Evolutionary conservation across 352 stramenopile species (phyloP), one percentile per base, ranked within the genome.

Genomic region (Globisporangium iwayamae): DNA sequence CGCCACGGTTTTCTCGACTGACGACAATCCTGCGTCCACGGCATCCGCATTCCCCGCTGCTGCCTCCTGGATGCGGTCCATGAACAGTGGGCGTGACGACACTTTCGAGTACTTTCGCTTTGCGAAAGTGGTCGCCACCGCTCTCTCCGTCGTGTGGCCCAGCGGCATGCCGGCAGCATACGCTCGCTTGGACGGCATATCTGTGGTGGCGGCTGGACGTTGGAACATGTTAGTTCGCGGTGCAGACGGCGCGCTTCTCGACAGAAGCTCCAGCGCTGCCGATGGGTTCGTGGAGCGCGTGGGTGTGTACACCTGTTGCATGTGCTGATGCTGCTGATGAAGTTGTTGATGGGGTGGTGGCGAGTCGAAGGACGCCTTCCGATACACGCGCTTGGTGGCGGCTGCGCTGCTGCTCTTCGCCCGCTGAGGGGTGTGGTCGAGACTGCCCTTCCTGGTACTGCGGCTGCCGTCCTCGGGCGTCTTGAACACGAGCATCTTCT

Each of bases 401-500:
- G 38, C 20, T 16, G n/a, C 38, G 60, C 54, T 28, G 51, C 32
- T 60, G 30, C 6, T 68, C 32, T 20, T 55, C 38, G 16, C 62
- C 71, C 36, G 65, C 28, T 30, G 32, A 2, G 48, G 25, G 3
- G 28, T 56, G 28, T 32, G 52, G 52, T 57, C 52, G 30, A 57
- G 9, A 28, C 52, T 39, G 9, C 36, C 14, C 7, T 57, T 57
- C 16, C 28, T 39, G 25, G 14, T 11, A 16, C 39, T 66, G 43
- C 20, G 58, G 50, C 20, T 38, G 9, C n/a, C 50, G 16, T 65
- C 60, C 1, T 64, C 61, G 8, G 47, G 47, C 5, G 54, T 46
- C 18, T 72, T 77, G 68, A 89, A 81, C 14, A 82, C 75, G 3
- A 86, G 71, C 78, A 86, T 88, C 52, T 90, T 90, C 66, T 85